These are phyloP conservation scores for Ramalina intermedia DNA, from an alignment of 495 filamentous ascomycete genomes.

Conservation along the genomic window DNA sequence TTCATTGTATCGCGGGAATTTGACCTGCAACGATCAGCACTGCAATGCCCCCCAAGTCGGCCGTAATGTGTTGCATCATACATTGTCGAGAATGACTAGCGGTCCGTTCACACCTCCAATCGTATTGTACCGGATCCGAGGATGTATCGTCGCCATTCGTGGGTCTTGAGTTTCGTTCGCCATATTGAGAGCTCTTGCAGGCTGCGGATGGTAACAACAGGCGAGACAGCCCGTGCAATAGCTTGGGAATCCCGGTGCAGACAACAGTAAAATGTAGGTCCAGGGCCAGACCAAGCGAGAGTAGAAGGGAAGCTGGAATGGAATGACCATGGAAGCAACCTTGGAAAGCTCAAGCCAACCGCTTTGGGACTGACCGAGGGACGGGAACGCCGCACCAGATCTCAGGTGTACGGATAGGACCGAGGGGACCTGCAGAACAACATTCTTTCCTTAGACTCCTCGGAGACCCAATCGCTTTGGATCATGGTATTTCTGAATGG, in stretches of 20 bases:
- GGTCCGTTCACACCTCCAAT: constrained; percentile 96
- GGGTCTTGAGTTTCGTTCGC: constrained; percentile 50
- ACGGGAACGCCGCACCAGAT: too few relatives aligned
- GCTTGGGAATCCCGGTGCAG: background rate
- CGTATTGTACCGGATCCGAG: constrained; percentile 91
- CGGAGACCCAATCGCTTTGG: too few relatives aligned
- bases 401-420: too few relatives aligned
- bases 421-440: too few relatives aligned
- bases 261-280: background rate
- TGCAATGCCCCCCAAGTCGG: background rate
- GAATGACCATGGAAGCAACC: too few relatives aligned
- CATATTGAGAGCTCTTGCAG: constrained; percentile 27
- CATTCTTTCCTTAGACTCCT: too few relatives aligned
- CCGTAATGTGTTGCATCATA: constrained; percentile 21
- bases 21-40: constrained; percentile 44
- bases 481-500: too few relatives aligned
- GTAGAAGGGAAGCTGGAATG: too few relatives aligned
- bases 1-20: constrained; percentile 94
- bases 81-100: constrained; percentile 91
- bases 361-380: too few relatives aligned
- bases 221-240: background rate
- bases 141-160: constrained; percentile 66
- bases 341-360: too few relatives aligned
- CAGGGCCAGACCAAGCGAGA: too few relatives aligned
- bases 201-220: background rate